Conservation (phyloP, 2,329 filamentous ascomycete genomes). For the Ustilaginoidea virens region DNA sequence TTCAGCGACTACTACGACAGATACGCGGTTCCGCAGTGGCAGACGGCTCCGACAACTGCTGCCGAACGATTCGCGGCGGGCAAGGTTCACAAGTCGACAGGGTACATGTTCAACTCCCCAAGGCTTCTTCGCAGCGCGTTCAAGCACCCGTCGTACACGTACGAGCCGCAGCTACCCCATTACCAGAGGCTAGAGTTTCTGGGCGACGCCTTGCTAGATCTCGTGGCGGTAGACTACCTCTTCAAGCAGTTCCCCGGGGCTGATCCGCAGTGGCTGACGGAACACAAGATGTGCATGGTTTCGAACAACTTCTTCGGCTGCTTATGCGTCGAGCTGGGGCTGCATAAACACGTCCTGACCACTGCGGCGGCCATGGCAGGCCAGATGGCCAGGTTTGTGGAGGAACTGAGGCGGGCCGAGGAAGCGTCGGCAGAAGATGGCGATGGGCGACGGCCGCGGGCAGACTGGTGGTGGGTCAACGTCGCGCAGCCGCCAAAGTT, state of each 20-base stretch:
- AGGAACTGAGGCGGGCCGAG: conserved; percentile 37
- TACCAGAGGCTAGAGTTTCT: conserved; percentile 90
- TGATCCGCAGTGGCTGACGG: conserved; percentile 92
- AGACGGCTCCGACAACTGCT: conserved; percentile 43
- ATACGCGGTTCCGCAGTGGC: conserved; percentile 59
- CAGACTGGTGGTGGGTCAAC: conserved; percentile 59
- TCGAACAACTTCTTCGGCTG: conserved; percentile 88
- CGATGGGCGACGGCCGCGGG: conserved; percentile 16
- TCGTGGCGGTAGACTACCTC: conserved; percentile 69
- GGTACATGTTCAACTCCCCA: conserved; percentile 56
- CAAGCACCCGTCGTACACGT: conserved; percentile 73
- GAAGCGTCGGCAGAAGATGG: conserved; percentile 15
- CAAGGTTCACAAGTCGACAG: conserved; percentile 42
- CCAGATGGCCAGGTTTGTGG: conserved; percentile 38
- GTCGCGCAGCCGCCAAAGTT: conserved; percentile 52
- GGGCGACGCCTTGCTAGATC: conserved; percentile 77
- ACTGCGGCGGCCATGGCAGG: conserved; percentile 26
- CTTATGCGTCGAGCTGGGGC: conserved; percentile 60
- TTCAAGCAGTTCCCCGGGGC: conserved; percentile 62
- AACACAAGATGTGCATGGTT: conserved; percentile 99
- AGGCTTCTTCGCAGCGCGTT: conserved; percentile 72
- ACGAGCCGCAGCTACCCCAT: conserved; percentile 56
- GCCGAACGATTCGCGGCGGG: conserved; percentile 52
- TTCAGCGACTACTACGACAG: conserved; percentile 60
- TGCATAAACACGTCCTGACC: conserved; percentile 57